Evolutionary conservation across 2,329 filamentous ascomycete genomes (phyloP).

Genomic region (Lachnellula cervina): DNA sequence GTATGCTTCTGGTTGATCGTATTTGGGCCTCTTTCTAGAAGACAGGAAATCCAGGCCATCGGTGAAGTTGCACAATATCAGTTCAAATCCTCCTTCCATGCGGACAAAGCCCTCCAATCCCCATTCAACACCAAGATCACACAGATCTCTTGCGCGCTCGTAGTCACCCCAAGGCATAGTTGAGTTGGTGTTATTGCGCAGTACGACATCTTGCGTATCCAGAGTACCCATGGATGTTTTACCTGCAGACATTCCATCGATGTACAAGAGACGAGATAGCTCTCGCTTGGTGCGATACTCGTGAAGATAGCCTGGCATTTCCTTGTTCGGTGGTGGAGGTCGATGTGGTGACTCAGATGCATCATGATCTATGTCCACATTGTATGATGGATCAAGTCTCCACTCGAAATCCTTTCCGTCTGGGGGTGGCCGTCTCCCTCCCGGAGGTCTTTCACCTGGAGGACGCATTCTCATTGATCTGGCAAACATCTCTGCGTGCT

Average conservation of each 20-base stretch:
- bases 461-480: conserved; percentile 6
- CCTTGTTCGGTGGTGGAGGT: background rate
- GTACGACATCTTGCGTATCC: conserved; percentile 60
- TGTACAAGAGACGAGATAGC: conserved; percentile 57
- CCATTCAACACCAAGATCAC: conserved; percentile 47
- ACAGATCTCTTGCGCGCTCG: conserved; percentile 50
- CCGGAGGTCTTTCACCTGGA: conserved; percentile 7
- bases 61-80: conserved; percentile 62
- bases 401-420: background rate
- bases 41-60: conserved; percentile 26
- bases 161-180: conserved; percentile 40
- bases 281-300: conserved; percentile 56
- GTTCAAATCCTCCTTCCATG: conserved; percentile 67
- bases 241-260: conserved; percentile 66
- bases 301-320: conserved; percentile 55
- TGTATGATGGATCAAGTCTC: background rate
- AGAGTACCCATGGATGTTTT: conserved; percentile 62
- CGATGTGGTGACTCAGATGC: background rate
- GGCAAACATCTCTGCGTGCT: conserved; percentile 66
- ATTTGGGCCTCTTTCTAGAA: conserved; percentile 12
- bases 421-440: background rate
- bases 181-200: conserved; percentile 31
- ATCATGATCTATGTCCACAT: background rate
- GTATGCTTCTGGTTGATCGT: background rate
- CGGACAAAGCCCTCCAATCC: conserved; percentile 62